Conservation (phyloP, 768 basidiomycete genomes). For the Boletus eberwhitei region DNA sequence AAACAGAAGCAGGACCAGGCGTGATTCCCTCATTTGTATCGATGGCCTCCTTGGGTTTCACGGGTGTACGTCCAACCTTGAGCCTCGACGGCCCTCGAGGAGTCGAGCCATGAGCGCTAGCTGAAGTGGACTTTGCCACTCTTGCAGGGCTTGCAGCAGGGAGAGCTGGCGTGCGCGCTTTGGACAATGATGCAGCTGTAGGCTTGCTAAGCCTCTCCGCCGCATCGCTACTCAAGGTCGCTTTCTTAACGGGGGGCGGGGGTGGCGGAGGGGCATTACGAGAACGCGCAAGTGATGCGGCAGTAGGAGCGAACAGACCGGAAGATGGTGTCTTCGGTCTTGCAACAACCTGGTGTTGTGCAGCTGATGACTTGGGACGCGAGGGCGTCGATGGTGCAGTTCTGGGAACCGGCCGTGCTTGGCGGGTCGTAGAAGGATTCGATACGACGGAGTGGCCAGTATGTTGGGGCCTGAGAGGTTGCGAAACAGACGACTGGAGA, state of each 20-base stretch:
- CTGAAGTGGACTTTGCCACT: slow-evolving; percentile 29
- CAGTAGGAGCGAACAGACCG: slow-evolving; percentile 78
- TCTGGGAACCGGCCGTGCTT: slow-evolving; percentile 23
- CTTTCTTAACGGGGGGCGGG: slow-evolving; percentile 52
- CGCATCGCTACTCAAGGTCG: slow-evolving; percentile 48
- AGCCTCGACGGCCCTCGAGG: slow-evolving; percentile 31
- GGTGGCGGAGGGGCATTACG: slow-evolving; percentile 49
- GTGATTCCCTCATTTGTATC: slow-evolving; percentile 17
- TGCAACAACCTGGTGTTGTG: slow-evolving; percentile 15
- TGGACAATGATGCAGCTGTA: slow-evolving; percentile 74
- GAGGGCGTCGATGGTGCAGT: slow-evolving; percentile 32
- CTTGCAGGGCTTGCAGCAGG: slow-evolving; percentile 17
- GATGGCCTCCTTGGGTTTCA: slow-evolving; percentile 22
- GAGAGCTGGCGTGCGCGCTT: slow-evolving; percentile 41
- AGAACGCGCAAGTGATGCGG: slow-evolving; percentile 71
- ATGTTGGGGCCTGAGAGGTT: slow-evolving; percentile 36
- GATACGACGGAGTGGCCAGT: slow-evolving; percentile 42
- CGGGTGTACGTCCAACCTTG: slow-evolving; percentile 25
- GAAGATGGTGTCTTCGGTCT: slow-evolving; percentile 63
- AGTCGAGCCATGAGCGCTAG: slow-evolving; percentile 25
- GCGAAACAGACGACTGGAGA: slow-evolving; percentile 36
- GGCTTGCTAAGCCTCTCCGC: slow-evolving; percentile 75
- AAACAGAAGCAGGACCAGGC: slow-evolving; percentile 21
- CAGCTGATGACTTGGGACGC: slow-evolving; percentile 36
- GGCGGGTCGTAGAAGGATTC: slow-evolving; percentile 27